Percentiles rank a stretch among this genome's conserved stretches.
These are phyloP conservation scores for Euptelea pleiosperma DNA, from an alignment of 164 flowering plant genomes.

Conservation along the genomic window DNA sequence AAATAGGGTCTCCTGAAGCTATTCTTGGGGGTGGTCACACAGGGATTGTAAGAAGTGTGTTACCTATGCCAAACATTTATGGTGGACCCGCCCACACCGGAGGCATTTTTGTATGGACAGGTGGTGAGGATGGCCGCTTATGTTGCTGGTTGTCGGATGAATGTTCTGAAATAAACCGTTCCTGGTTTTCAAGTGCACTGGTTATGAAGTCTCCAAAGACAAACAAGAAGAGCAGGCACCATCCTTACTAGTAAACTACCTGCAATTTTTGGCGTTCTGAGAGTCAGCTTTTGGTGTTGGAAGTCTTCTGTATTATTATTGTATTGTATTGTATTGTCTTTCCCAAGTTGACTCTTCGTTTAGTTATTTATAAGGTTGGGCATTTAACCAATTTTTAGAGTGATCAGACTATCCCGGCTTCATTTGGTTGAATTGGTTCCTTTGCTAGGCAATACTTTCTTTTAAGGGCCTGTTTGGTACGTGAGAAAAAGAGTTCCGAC, in stretches of 20 bases:
- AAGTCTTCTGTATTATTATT: background rate
- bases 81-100: conserved; percentile 20
- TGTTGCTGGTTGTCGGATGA: conserved; percentile 88
- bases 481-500: no score
- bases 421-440: no score
- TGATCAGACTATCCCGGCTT: no score
- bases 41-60: conserved; percentile 64
- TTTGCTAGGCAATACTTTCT: no score
- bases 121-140: conserved; percentile 97
- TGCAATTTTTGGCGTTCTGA: background rate
- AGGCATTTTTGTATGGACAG: conserved; percentile 90
- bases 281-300: background rate
- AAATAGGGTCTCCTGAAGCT: conserved; percentile 69
- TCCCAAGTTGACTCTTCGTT: no score
- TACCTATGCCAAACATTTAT: conserved; percentile 44
- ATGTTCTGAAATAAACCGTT: conserved; percentile 39
- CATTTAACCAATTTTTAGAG: no score
- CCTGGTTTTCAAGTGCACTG: conserved; percentile 72
- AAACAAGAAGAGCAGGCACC: conserved; percentile 46
- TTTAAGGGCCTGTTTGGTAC: no score
- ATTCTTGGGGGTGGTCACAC: conserved; percentile 79
- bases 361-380: no score
- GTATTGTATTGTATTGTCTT: no score
- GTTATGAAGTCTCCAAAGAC: conserved; percentile 48
- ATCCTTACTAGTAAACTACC: conserved; percentile 43